Conservation (phyloP, 164 flowering plant genomes). For the Akebia trifoliata region DNA sequence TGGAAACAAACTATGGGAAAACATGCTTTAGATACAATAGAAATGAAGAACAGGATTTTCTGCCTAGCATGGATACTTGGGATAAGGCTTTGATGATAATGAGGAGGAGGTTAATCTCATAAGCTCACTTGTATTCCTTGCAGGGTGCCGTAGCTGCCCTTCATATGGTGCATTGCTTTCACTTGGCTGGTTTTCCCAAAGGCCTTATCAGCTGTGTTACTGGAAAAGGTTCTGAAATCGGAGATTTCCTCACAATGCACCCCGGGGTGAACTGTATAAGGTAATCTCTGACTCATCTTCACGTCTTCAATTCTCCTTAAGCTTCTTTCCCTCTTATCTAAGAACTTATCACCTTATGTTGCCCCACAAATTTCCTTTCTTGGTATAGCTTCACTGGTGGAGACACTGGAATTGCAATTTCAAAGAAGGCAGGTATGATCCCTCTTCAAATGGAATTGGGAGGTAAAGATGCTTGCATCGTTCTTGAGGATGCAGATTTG, state of each 20-base stretch:
- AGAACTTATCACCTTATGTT: background rate
- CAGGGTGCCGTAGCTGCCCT: slow-evolving; percentile 96
- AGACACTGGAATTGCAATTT: slow-evolving; percentile 92
- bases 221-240: slow-evolving; percentile 98
- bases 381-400: slow-evolving; percentile 89
- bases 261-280: slow-evolving; percentile 95
- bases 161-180: slow-evolving; percentile 99
- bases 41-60: too few relatives aligned
- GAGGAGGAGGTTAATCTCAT: background rate
- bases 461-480: slow-evolving; percentile 98
- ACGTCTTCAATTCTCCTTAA: background rate
- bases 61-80: too few relatives aligned
- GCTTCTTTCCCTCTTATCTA: background rate
- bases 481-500: slow-evolving; percentile 95
- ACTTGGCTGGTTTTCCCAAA: slow-evolving; percentile 95
- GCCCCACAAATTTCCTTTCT: background rate
- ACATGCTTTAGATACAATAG: too few relatives aligned
- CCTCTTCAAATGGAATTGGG: slow-evolving; percentile 99
- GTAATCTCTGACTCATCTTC: slow-evolving; percentile 24
- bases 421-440: slow-evolving; percentile 97
- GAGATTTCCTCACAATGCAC: slow-evolving; percentile 98
- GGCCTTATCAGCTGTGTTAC: slow-evolving; percentile 94
- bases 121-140: background rate
- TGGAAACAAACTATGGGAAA: too few relatives aligned
- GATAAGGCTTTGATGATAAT: background rate